phyloP scores from a whole-genome alignment of 2,329 filamentous ascomycete genomes.

The Fusarium buharicum region DNA sequence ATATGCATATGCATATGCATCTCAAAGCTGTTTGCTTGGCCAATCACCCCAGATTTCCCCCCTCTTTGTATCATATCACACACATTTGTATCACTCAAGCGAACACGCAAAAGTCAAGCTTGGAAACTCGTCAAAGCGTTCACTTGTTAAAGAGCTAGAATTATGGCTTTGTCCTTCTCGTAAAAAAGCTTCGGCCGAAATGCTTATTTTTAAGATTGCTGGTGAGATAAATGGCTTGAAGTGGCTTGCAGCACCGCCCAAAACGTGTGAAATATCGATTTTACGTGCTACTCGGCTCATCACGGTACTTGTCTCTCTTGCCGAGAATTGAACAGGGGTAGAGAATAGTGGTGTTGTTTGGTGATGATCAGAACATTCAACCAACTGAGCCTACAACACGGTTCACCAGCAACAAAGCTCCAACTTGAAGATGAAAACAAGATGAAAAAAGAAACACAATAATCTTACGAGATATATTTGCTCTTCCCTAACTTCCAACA shows the following conservation, averaged over 20 bases:
- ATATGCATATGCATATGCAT: slow-evolving; percentile 6
- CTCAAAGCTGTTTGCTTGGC: neutral
- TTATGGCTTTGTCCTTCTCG: neutral
- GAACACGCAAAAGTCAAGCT: neutral
- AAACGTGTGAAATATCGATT: neutral
- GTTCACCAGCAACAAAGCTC: neutral
- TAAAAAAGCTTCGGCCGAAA: slow-evolving; percentile 5
- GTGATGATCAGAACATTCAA: neutral
- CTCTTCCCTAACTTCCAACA: no score
- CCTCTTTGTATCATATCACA: neutral
- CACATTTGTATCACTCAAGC: neutral
- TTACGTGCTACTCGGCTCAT: neutral
- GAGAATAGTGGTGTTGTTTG: neutral
- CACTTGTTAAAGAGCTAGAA: neutral
- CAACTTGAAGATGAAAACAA: neutral
- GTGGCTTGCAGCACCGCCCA: slow-evolving; percentile 15
- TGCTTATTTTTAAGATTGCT: neutral
- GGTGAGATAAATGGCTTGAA: neutral
- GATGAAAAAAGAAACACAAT: no score
- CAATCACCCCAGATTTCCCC: slow-evolving; percentile 7
- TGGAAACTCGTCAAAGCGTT: neutral
- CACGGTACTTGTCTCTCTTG: slow-evolving; percentile 10
- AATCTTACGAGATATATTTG: no score
- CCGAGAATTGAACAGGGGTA: slow-evolving; percentile 9
- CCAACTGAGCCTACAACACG: no score